Base-by-base conservation (phyloP, 805 yeast species). In the Yamadazyma akitaensis region DNA sequence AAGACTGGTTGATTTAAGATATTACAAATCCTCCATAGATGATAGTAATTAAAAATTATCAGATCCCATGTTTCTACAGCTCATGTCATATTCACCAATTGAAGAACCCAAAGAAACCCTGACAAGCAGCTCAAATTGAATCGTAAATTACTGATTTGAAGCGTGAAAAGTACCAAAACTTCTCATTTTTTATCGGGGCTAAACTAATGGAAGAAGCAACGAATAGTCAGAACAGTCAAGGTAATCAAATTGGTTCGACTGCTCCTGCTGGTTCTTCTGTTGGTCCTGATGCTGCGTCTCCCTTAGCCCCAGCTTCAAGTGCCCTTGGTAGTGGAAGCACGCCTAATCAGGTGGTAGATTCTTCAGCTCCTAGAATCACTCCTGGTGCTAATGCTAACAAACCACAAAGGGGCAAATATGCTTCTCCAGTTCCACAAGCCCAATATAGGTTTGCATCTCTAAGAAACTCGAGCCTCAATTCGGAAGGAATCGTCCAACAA, bases 11-110 rank as follows among this genome's bases (percentile, higher is more conserved):
- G n/a, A n/a, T n/a, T n/a, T n/a, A n/a, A n/a, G n/a, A n/a, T n/a
- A n/a, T n/a, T n/a, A n/a, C n/a, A n/a, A n/a, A n/a, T n/a, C n/a
- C n/a, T n/a, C n/a, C n/a, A n/a, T n/a, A n/a, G n/a, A n/a, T n/a
- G n/a, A n/a, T n/a, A n/a, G n/a, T n/a, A n/a, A n/a, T n/a, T n/a
- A n/a, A n/a, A n/a, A n/a, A n/a, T n/a, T n/a, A n/a, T n/a, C n/a
- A n/a, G n/a, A n/a, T n/a, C n/a, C n/a, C n/a, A n/a, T n/a, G n/a
- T n/a, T n/a, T n/a, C n/a, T n/a, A n/a, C n/a, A n/a, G n/a, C n/a
- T n/a, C n/a, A n/a, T n/a, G n/a, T n/a, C n/a, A n/a, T n/a, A 64
- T 82, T 51, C 73, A 73, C 13, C 67, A 72, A n/a, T 68, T 82
- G 38, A 79, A 77, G 44, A 71, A 72, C 7, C 71, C 75, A 33